Percentiles rank a stretch among this genome's conserved stretches.
phyloP scores from a whole-genome alignment of 78 protist genomes.

The Polysphondylium violaceum region DNA sequence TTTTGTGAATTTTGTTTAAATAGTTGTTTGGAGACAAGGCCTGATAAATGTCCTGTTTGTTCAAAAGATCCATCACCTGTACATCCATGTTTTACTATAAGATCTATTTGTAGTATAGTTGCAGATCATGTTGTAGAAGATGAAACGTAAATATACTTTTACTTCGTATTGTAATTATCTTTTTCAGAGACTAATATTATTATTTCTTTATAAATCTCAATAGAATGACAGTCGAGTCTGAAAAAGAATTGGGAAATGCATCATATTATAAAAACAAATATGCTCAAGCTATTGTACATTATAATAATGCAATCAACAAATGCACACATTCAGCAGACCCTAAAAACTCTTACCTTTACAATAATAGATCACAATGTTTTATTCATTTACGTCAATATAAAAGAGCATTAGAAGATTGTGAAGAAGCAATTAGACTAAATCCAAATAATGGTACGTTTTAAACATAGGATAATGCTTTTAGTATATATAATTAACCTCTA shows the following conservation, averaged over 20 bases:
- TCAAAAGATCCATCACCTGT: conserved; percentile 81
- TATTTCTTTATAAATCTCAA: neutral
- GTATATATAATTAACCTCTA: neutral
- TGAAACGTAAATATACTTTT: conserved; percentile 22
- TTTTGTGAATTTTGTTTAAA: conserved; percentile 80
- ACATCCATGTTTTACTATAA: conserved; percentile 75
- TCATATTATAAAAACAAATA: conserved; percentile 58
- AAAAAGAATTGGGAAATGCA: conserved; percentile 71
- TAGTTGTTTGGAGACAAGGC: conserved; percentile 58
- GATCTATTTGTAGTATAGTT: conserved; percentile 37
- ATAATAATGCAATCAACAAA: conserved; percentile 79
- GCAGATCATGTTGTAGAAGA: conserved; percentile 7
- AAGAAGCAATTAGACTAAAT: conserved; percentile 71
- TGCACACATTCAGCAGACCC: conserved; percentile 65
- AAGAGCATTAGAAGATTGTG: conserved; percentile 73
- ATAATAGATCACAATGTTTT: conserved; percentile 73
- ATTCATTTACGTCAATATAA: conserved; percentile 75
- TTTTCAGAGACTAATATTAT: neutral
- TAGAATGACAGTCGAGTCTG: conserved; percentile 59
- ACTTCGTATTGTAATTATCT: neutral
- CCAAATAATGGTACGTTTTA: conserved; percentile 50
- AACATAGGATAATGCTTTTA: neutral
- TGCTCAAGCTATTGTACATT: conserved; percentile 78
- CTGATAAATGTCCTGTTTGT: conserved; percentile 81
- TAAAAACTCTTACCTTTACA: conserved; percentile 55